These are phyloP conservation scores for Articulospora tetracladia DNA, from an alignment of 495 filamentous ascomycete genomes.

Conservation along the genomic window DNA sequence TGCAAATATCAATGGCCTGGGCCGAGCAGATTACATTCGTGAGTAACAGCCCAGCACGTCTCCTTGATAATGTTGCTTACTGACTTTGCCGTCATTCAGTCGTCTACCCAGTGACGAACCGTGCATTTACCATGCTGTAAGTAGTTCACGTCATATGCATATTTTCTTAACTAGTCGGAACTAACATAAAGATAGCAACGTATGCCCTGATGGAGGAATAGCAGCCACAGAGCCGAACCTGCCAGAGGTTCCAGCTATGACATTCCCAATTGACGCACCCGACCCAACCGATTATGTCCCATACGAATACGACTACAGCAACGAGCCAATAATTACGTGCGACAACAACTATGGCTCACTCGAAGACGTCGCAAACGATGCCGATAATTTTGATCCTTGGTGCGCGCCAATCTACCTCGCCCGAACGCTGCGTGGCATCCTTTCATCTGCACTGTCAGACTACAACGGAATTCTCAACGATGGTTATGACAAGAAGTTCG, in stretches of 20 bases:
- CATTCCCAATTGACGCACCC: not conserved
- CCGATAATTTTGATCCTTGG: no score
- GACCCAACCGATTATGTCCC: no score
- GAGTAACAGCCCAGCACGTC: not conserved
- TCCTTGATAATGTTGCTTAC: not conserved
- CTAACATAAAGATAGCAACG: not conserved
- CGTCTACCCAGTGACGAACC: not conserved
- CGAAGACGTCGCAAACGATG: no score
- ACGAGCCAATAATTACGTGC: no score
- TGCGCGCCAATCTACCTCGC: no score
- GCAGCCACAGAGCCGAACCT: not conserved
- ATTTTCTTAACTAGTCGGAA: not conserved
- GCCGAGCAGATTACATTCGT: constrained; percentile 1
- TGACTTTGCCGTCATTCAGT: not conserved
- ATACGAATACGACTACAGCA: no score
- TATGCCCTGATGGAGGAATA: constrained; percentile 1
- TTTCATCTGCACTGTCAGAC: no score
- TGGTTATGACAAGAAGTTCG: not conserved
- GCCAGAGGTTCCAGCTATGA: not conserved
- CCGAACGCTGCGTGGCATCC: no score
- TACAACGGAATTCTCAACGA: not conserved
- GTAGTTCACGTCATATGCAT: not conserved
- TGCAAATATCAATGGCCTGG: not conserved
- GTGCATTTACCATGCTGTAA: not conserved
- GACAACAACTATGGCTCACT: no score